Percentiles rank a stretch among this genome's conserved stretches.
Conservation (phyloP, 345 rosid genomes). For the Citrus inodora region DNA sequence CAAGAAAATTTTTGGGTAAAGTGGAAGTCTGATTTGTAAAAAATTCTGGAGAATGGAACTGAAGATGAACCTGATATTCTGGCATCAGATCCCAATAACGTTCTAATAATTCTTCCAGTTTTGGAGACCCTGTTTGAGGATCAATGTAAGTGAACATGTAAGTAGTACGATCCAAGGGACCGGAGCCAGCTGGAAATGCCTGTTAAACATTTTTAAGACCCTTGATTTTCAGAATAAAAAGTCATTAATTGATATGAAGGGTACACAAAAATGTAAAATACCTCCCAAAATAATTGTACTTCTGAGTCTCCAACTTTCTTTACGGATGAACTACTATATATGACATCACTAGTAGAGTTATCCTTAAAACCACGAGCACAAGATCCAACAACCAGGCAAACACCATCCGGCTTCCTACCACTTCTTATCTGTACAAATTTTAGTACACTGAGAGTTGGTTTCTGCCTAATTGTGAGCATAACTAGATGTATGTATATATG, state of each 20-base stretch:
- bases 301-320: conserved; percentile 61
- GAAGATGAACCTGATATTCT: conserved; percentile 64
- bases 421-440: conserved; percentile 56
- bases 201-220: conserved; percentile 27
- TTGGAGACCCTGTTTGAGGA: conserved; percentile 75
- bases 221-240: not conserved
- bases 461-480: not conserved
- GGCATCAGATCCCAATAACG: conserved; percentile 92
- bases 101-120: conserved; percentile 82
- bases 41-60: conserved; percentile 1
- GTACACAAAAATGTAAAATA: conserved; percentile 20
- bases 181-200: conserved; percentile 99
- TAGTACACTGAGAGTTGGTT: not conserved
- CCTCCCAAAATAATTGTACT: conserved; percentile 97
- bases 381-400: conserved; percentile 96
- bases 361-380: conserved; percentile 83
- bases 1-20: not conserved
- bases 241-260: not conserved
- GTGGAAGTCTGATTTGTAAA: not conserved
- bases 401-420: conserved; percentile 88
- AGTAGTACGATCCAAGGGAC: conserved; percentile 84
- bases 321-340: conserved; percentile 72
- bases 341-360: conserved; percentile 78
- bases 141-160: conserved; percentile 92
- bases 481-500: not conserved